Evolutionary conservation across 768 basidiomycete genomes (phyloP), one percentile per base, ranked within the genome.

Genomic region (Auriscalpium microsporum): DNA sequence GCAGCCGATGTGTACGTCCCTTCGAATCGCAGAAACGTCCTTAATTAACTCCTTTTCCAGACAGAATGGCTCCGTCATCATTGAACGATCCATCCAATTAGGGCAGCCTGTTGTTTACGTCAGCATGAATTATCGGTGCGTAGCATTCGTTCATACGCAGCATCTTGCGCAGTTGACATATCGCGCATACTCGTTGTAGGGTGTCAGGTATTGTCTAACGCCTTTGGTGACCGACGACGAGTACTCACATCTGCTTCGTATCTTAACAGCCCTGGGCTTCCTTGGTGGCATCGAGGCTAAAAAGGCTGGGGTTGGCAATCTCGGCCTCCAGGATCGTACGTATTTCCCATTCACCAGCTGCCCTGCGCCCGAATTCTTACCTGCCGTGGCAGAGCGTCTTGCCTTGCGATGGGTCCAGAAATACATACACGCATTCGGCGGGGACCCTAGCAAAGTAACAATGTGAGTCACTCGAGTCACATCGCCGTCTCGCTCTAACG

Each of bases 341-440:
- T 50, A 5, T 3, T 17, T n/a, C 49, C 7, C 9, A 23, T 10
- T 14, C 23, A 50, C 6, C 48, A 16, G 11, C 48, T 23, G 23
- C 9, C 19, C 17, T n/a, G n/a, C n/a, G n/a, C n/a, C n/a, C n/a
- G n/a, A n/a, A n/a, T n/a, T n/a, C 9, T 46, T 21, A 65, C 0
- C 6, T 9, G 33, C 21, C 21, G 21, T 21, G 21, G 3, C 49
- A 52, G 51, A 52, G 33, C 51, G 51, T n/a, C 19, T 40, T 10
- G 51, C 38, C 7, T 11, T 52, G 16, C 40, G 51, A 17, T 52
- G 51, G 51, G n/a, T 52, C n/a, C 51, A 52, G 37, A 52, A 52
- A 17, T 52, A 52, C 9, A 33, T 52, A n/a, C 11, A 21, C 19
- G 21, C 37, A 38, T 52, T 52, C 21, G 51, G 51, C 4, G 51